Percentiles rank a stretch among this genome's conserved stretches.
Conservation (phyloP, 208 protist species). For the Lotmaria passim region DNA sequence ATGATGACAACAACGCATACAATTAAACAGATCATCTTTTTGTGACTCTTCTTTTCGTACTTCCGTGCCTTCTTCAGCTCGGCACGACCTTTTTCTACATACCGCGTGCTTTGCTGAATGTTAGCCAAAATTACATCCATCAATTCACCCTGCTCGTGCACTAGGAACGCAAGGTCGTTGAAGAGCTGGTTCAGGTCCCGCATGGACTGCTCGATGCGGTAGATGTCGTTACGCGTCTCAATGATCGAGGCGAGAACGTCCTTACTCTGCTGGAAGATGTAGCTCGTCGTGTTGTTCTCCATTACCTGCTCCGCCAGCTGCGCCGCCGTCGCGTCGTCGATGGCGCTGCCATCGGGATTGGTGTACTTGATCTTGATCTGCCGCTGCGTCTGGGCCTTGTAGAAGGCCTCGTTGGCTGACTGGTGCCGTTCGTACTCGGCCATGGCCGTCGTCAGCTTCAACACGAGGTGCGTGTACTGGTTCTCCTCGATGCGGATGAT, state of each 20-base stretch:
- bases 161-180: constrained; percentile 87
- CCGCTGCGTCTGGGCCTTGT: constrained; percentile 72
- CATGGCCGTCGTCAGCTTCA: constrained; percentile 59
- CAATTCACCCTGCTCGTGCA: constrained; percentile 88
- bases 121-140: constrained; percentile 88
- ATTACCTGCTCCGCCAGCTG: constrained; percentile 68
- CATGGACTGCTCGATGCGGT: constrained; percentile 90
- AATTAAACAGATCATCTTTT: constrained; percentile 79
- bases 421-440: constrained; percentile 71
- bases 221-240: constrained; percentile 91
- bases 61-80: constrained; percentile 82
- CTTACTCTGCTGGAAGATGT: constrained; percentile 91
- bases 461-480: constrained; percentile 68
- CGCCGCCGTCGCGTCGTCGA: constrained; percentile 56
- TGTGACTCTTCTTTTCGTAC: constrained; percentile 78
- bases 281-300: constrained; percentile 75
- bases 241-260: constrained; percentile 82
- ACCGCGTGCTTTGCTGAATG: constrained; percentile 57
- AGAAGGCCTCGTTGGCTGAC: constrained; percentile 22
- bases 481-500: constrained; percentile 91
- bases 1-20: constrained; percentile 48
- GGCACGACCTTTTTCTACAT: constrained; percentile 64
- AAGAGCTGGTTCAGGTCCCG: constrained; percentile 89
- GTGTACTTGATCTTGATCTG: constrained; percentile 93
- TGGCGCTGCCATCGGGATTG: constrained; percentile 73